Percentiles rank a stretch among this genome's conserved stretches.
Evolutionary conservation across 805 yeast species (phyloP).

Genomic region (Kockiozyma suomiensis): DNA sequence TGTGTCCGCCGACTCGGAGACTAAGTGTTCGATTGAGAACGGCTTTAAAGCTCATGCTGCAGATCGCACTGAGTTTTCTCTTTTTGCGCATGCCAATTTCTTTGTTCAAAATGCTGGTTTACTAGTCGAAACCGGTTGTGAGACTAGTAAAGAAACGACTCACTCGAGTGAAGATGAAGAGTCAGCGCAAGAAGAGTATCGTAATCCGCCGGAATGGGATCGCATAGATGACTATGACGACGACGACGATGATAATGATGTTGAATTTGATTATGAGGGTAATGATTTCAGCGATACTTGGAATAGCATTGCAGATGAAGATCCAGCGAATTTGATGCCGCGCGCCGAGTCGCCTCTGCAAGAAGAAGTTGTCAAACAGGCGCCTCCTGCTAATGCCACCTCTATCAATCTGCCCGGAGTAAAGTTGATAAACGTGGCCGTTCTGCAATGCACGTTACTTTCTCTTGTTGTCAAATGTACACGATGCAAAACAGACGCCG

Average conservation of each 20-base stretch:
- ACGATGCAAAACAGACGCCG: constrained; percentile 45
- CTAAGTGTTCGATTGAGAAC: constrained; percentile 16
- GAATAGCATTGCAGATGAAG: constrained; percentile 33
- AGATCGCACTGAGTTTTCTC: constrained; percentile 19
- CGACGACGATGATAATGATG: constrained; percentile 31
- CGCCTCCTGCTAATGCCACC: constrained; percentile 39
- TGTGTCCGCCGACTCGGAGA: constrained; percentile 7
- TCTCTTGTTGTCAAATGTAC: constrained; percentile 44
- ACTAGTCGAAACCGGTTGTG: neutral
- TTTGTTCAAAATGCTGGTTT: constrained; percentile 22
- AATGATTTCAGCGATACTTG: constrained; percentile 41
- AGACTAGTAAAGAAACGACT: neutral
- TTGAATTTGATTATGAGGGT: constrained; percentile 32
- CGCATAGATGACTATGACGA: constrained; percentile 27
- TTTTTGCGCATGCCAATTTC: constrained; percentile 33
- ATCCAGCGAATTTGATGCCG: neutral
- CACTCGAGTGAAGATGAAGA: neutral
- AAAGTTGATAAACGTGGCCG: constrained; percentile 40
- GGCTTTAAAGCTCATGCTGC: constrained; percentile 24
- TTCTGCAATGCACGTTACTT: constrained; percentile 43
- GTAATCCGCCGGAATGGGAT: constrained; percentile 34
- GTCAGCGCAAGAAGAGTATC: neutral
- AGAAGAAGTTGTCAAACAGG: neutral
- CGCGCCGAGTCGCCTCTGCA: neutral
- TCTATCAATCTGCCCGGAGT: constrained; percentile 43